Evolutionary conservation across 176 grass and related monocot genomes (phyloP).

Genomic region (Miscanthus lutarioriparius): DNA sequence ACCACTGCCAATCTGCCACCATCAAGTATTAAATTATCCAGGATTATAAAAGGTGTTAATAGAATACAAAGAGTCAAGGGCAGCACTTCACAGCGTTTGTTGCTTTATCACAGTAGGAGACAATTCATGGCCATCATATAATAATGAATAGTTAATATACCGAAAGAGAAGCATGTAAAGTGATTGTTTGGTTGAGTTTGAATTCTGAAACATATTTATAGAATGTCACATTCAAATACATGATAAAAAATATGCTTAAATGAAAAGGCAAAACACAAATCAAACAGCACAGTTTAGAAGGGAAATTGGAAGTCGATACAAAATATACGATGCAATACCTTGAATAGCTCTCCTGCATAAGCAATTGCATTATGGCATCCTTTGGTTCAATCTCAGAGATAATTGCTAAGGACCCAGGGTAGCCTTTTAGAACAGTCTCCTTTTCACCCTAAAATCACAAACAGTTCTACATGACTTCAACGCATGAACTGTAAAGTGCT

Average conservation of each 20-base stretch:
- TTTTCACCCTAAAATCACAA: constrained; percentile 43
- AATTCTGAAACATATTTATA: constrained; percentile 16
- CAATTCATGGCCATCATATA: background rate
- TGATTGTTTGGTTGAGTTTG: background rate
- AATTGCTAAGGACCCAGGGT: constrained; percentile 56
- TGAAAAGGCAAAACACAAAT: constrained; percentile 1
- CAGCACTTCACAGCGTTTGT: background rate
- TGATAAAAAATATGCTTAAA: background rate
- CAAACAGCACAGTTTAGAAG: constrained; percentile 4
- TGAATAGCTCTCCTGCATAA: constrained; percentile 85
- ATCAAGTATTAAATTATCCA: constrained; percentile 10
- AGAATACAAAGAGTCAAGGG: background rate
- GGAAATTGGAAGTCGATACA: background rate
- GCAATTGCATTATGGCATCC: constrained; percentile 71
- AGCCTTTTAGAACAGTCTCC: constrained; percentile 45
- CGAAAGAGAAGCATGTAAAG: background rate
- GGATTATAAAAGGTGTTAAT: background rate
- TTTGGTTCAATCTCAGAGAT: constrained; percentile 79
- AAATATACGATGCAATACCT: constrained; percentile 49
- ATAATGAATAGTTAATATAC: background rate
- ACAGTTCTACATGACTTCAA: constrained; percentile 13
- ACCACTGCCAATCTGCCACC: background rate
- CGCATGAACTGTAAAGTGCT: background rate
- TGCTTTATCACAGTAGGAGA: constrained; percentile 12
- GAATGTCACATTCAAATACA: background rate